These are phyloP conservation scores for Annulohypoxylon nitens DNA, from an alignment of 495 filamentous ascomycete genomes.

Conservation along the genomic window DNA sequence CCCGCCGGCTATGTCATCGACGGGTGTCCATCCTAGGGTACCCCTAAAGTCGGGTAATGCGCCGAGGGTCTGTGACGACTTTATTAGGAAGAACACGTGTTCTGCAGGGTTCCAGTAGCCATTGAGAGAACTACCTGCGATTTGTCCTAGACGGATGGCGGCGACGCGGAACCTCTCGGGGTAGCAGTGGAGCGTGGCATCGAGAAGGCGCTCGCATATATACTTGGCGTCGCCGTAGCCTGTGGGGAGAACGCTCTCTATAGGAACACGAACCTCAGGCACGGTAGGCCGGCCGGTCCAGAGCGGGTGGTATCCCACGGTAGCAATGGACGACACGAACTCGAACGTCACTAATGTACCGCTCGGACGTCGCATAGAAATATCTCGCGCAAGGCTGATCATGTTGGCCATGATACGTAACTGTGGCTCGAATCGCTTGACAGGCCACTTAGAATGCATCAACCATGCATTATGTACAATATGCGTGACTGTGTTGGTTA, in stretches of 20 bases:
- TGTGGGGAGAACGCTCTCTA: constrained; percentile 58
- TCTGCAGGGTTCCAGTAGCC: constrained; percentile 68
- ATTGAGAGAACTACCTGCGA: constrained; percentile 59
- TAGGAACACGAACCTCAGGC: constrained; percentile 52
- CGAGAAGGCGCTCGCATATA: constrained; percentile 64
- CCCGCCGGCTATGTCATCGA: constrained; percentile 52
- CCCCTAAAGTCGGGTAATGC: constrained; percentile 62
- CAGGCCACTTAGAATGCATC: constrained; percentile 60
- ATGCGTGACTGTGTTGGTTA: constrained; percentile 61
- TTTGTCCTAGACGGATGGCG: constrained; percentile 63
- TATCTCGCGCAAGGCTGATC: constrained; percentile 56
- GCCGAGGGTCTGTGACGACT: constrained; percentile 64
- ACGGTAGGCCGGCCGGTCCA: constrained; percentile 59
- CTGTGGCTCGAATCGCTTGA: constrained; percentile 62
- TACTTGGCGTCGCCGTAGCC: constrained; percentile 68
- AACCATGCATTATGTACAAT: constrained; percentile 72
- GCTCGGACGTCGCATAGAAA: constrained; percentile 42
- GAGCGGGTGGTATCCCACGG: constrained; percentile 59
- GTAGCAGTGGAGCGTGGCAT: constrained; percentile 61
- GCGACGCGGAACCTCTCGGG: constrained; percentile 60
- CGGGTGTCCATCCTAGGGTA: constrained; percentile 64
- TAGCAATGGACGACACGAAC: constrained; percentile 67
- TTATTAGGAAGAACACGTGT: constrained; percentile 64
- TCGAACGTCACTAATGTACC: constrained; percentile 56
- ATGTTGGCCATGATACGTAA: constrained; percentile 62